These are phyloP conservation scores for Purshia tridentata DNA, from an alignment of 306 rosid species.

Conservation along the genomic window DNA sequence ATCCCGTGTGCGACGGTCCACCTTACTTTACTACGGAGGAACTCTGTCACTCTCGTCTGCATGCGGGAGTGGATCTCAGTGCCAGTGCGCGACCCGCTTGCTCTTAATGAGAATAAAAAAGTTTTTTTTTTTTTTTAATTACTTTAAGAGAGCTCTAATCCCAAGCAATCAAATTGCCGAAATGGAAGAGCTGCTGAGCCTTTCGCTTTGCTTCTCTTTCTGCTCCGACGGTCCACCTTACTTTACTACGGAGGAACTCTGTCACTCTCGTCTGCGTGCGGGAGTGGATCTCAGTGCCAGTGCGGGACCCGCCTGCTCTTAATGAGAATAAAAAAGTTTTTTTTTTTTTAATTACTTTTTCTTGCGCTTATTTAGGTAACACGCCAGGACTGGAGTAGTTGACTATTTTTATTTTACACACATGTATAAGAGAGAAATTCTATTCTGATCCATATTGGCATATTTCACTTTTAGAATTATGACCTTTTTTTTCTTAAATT, in stretches of 20 bases:
- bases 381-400: too few relatives aligned
- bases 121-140: too few relatives aligned
- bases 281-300: neutral
- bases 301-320: neutral
- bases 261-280: neutral
- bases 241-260: neutral
- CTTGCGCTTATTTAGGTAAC: too few relatives aligned
- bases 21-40: neutral
- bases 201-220: neutral
- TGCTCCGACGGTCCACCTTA: neutral
- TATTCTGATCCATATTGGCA: too few relatives aligned
- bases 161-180: neutral
- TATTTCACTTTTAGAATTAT: too few relatives aligned
- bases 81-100: neutral
- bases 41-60: neutral
- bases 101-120: neutral
- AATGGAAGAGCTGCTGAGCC: neutral
- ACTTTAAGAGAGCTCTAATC: too few relatives aligned
- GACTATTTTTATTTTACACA: too few relatives aligned
- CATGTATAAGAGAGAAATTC: too few relatives aligned
- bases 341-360: too few relatives aligned
- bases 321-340: neutral
- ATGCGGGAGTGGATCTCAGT: too few relatives aligned
- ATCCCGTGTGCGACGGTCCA: slow-evolving; percentile 6
- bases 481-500: too few relatives aligned